phyloP scores from a whole-genome alignment of 495 filamentous ascomycete genomes.

The Glutinoglossum americanum region DNA sequence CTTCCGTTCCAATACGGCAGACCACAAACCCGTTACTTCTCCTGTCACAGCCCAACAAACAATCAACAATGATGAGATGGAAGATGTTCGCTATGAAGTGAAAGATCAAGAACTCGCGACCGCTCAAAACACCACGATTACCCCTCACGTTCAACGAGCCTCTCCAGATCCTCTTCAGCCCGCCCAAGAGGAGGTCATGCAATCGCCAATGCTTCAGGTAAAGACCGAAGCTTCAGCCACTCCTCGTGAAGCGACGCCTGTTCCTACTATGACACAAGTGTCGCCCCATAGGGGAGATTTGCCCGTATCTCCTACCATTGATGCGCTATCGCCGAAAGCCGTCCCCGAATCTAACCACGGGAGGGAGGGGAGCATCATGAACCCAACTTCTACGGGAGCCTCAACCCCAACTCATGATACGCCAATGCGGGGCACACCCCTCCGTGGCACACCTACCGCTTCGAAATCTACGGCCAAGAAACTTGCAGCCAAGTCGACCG shows the following conservation, averaged over 20 bases:
- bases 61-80: not conserved
- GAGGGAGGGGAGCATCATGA: not conserved
- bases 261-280: not conserved
- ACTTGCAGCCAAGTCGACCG: not conserved
- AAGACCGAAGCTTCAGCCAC: not conserved
- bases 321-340: not conserved
- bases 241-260: not conserved
- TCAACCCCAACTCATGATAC: not conserved
- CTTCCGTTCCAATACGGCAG: not conserved
- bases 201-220: not conserved
- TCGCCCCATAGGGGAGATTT: not conserved
- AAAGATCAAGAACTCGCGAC: not conserved
- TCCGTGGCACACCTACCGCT: not conserved
- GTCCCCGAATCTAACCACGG: not conserved
- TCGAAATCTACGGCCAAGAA: not conserved
- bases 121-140: not conserved
- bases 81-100: not conserved
- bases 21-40: not conserved
- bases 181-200: not conserved
- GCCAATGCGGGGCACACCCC: not conserved
- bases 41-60: not conserved
- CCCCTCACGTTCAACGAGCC: not conserved
- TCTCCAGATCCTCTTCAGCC: not conserved
- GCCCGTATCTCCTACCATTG: not conserved
- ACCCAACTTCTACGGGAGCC: not conserved